phyloP scores from a whole-genome alignment of 805 yeast genomes.

The Allodekkera sacchari region DNA sequence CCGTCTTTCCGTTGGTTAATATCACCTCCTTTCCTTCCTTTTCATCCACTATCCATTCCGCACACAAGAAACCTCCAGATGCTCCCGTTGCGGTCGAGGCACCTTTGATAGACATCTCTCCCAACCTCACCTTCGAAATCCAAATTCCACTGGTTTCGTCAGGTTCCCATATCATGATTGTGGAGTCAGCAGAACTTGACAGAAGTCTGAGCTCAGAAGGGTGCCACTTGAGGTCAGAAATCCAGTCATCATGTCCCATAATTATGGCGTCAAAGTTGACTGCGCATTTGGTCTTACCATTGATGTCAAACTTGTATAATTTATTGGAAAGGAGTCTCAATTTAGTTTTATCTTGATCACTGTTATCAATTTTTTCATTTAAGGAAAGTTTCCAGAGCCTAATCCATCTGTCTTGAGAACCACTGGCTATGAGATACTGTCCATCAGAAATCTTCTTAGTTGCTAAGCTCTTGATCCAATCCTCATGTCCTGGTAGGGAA shows the following conservation, averaged over 20 bases:
- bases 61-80: slow-evolving; percentile 56
- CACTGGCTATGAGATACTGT: slow-evolving; percentile 69
- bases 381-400: slow-evolving; percentile 75
- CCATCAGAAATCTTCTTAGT: slow-evolving; percentile 38
- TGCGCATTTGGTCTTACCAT: slow-evolving; percentile 26
- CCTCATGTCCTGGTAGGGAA: slow-evolving; percentile 82
- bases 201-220: slow-evolving; percentile 52
- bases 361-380: slow-evolving; percentile 46
- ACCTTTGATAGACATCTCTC: slow-evolving; percentile 91
- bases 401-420: slow-evolving; percentile 88
- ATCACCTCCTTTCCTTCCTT: slow-evolving; percentile 29
- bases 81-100: slow-evolving; percentile 98
- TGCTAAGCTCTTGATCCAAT: slow-evolving; percentile 79
- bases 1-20: slow-evolving; percentile 83
- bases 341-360: slow-evolving; percentile 43
- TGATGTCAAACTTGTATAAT: slow-evolving; percentile 50
- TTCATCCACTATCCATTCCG: slow-evolving; percentile 55
- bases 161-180: slow-evolving; percentile 90
- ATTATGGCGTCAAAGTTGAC: slow-evolving; percentile 85
- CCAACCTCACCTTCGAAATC: slow-evolving; percentile 73
- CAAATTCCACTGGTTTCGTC: slow-evolving; percentile 83
- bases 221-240: slow-evolving; percentile 78
- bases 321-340: slow-evolving; percentile 59
- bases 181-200: slow-evolving; percentile 88
- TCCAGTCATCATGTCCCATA: slow-evolving; percentile 99